Base-by-base conservation (phyloP, 371 early-diverging fungal genomes). In the Syncephalis plumigaleata region DNA sequence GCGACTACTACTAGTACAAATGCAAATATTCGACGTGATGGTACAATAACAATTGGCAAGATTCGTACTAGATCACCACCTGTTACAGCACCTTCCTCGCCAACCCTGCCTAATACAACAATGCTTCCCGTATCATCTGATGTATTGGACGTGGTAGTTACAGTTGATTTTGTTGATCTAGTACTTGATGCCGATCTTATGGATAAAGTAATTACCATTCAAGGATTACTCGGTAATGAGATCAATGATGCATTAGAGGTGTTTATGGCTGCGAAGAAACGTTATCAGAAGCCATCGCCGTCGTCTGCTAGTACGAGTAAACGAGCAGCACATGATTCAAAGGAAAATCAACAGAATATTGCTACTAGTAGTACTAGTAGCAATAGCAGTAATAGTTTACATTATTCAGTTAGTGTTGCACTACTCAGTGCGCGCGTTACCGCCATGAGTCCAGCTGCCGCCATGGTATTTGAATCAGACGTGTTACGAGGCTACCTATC, bases 201-300 rank as follows among this genome's bases (percentile, higher is more conserved):
- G 48, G 84, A 86, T 45, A 79, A 84, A 26, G 57, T 88, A 18
- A 47, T 84, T 15, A 86, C 84, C 0, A 73, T 84, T 2, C 87
- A 86, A 42, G 79, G 81, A 1, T 57, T 84, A 0, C 58, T 88
- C 20, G 81, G 82, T 1, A 74, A 70, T 39, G 89, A 88, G 58
- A 54, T 83, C 38, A 84, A 76, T 48, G 89, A 88, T 39, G 58
- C 83, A 17, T 52, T 83, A 3, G 86, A 87, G 40, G 68, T 82
- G 0, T 45, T 82, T 15, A 50, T 77, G 8, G 84, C 77, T 46
- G 70, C 68, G 1, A 67, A 64, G 21, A 55, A 56, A 17, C 46
- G 47, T 36, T 22, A 46, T 23, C n/a, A n/a, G n/a, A n/a, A n/a
- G n/a, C n/a, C n/a, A n/a, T n/a, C n/a, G n/a, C n/a, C n/a, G n/a